These are phyloP conservation scores for Boletus smithii DNA, from an alignment of 1,284 basidiomycete species.

Conservation along the genomic window DNA sequence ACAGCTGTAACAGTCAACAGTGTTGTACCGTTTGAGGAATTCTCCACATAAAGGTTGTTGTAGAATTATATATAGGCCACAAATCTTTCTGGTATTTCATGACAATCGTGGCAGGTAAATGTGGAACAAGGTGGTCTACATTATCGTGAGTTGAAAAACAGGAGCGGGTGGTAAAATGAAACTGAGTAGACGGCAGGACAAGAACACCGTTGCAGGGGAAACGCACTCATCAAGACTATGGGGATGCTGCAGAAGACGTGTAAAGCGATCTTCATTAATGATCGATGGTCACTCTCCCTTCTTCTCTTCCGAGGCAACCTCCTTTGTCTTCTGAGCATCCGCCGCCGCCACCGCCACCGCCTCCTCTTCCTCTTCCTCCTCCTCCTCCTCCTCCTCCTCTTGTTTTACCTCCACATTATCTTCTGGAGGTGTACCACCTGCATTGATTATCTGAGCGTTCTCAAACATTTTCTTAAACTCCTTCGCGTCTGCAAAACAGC, in stretches of 20 bases:
- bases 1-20: not conserved
- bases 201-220: conserved; percentile 8
- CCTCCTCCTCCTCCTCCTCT: conserved; percentile 33
- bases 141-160: conserved; percentile 19
- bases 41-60: not conserved
- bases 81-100: conserved; percentile 29
- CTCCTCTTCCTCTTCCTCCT: conserved; percentile 29
- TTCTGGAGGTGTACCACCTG: conserved; percentile 34
- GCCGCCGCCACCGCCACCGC: conserved; percentile 18
- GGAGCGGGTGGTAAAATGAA: conserved; percentile 9
- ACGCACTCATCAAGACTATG: conserved; percentile 10
- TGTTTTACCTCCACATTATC: conserved; percentile 32
- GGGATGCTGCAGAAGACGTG: conserved; percentile 6
- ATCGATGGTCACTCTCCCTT: conserved; percentile 22
- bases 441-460: conserved; percentile 74
- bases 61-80: conserved; percentile 1
- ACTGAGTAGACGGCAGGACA: conserved; percentile 3
- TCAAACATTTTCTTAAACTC: conserved; percentile 90
- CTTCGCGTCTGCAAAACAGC: conserved; percentile 62
- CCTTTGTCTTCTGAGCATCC: conserved; percentile 31
- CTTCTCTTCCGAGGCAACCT: conserved; percentile 27
- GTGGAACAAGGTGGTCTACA: conserved; percentile 31
- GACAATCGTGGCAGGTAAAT: conserved; percentile 29
- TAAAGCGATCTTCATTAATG: conserved; percentile 1
- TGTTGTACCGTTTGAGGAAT: not conserved